phyloP scores from a whole-genome alignment of 2,329 filamentous ascomycete species.

The Colletotrichum spaethianum region DNA sequence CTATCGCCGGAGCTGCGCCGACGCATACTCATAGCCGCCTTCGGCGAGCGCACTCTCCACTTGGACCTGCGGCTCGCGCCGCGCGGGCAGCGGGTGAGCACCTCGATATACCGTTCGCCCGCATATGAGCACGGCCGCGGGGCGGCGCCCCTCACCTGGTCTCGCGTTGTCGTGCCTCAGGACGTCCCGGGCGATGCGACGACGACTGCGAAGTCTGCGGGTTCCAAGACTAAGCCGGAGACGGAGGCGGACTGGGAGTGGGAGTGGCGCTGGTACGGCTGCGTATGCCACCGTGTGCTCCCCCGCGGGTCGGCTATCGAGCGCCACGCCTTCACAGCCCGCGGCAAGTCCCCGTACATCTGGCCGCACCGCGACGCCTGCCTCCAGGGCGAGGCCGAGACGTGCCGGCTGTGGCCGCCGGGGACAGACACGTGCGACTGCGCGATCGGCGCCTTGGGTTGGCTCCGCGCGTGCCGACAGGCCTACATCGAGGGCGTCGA shows the following conservation, averaged over 20 bases:
- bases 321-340: neutral
- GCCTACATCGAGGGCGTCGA: constrained; percentile 50
- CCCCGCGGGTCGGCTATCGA: constrained; percentile 10
- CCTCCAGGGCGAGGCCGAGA: constrained; percentile 1
- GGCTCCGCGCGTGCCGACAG: constrained; percentile 49
- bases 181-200: constrained; percentile 3
- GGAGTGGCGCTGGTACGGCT: constrained; percentile 46
- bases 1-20: constrained; percentile 53
- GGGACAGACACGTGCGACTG: constrained; percentile 40
- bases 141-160: constrained; percentile 1
- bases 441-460: constrained; percentile 49
- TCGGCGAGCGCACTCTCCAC: constrained; percentile 44
- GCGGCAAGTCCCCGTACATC: neutral
- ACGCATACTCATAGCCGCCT: constrained; percentile 47
- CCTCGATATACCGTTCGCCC: neutral
- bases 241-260: constrained; percentile 31
- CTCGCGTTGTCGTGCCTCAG: neutral
- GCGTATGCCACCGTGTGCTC: constrained; percentile 46
- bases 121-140: constrained; percentile 11
- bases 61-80: constrained; percentile 44
- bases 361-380: constrained; percentile 15
- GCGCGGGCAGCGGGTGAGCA: neutral
- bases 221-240: constrained; percentile 6
- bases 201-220: constrained; percentile 22
- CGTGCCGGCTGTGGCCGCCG: constrained; percentile 44